A percentile compares a stretch with the other conserved stretches of the same genome.
These are phyloP conservation scores for Nitzschia putrida DNA, from an alignment of 108 stramenopile genomes.

Conservation along the genomic window DNA sequence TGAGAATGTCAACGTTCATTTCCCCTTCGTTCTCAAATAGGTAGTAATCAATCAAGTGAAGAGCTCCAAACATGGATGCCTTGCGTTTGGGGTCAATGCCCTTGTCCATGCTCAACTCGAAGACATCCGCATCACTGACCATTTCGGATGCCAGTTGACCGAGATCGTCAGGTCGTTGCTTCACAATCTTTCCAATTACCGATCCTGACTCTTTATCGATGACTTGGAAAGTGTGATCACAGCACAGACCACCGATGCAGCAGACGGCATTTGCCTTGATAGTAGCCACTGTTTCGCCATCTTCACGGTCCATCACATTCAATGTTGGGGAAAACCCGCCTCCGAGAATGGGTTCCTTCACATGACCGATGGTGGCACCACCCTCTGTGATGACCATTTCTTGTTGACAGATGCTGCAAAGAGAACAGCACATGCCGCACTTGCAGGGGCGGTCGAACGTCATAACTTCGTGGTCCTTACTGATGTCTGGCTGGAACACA, in stretches of 20 bases:
- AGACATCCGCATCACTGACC: slow-evolving; percentile 20
- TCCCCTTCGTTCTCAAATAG: slow-evolving; percentile 24
- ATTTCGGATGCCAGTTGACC: slow-evolving; percentile 16
- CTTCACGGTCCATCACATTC: slow-evolving; percentile 25
- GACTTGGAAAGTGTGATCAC: slow-evolving; percentile 31
- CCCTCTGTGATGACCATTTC: slow-evolving; percentile 24
- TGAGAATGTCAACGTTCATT: slow-evolving; percentile 8
- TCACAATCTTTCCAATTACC: slow-evolving; percentile 25
- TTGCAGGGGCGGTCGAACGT: slow-evolving; percentile 27
- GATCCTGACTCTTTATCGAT: slow-evolving; percentile 8
- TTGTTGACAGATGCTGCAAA: slow-evolving; percentile 12
- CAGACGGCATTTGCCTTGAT: slow-evolving; percentile 15
- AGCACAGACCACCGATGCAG: slow-evolving; percentile 32
- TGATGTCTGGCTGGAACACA: slow-evolving; percentile 12
- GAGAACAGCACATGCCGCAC: slow-evolving; percentile 26
- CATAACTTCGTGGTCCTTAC: slow-evolving; percentile 5
- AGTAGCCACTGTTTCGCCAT: slow-evolving; percentile 11
- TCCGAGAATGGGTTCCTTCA: slow-evolving; percentile 2
- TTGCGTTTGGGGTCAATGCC: not conserved
- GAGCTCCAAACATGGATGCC: slow-evolving; percentile 15
- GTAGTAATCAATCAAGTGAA: slow-evolving; percentile 28
- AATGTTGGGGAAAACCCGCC: slow-evolving; percentile 16
- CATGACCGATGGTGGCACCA: slow-evolving; percentile 9
- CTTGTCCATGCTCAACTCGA: not conserved
- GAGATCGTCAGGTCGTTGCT: slow-evolving; percentile 7